phyloP scores from a whole-genome alignment of 306 rosid species.

The Trifolium pratense region DNA sequence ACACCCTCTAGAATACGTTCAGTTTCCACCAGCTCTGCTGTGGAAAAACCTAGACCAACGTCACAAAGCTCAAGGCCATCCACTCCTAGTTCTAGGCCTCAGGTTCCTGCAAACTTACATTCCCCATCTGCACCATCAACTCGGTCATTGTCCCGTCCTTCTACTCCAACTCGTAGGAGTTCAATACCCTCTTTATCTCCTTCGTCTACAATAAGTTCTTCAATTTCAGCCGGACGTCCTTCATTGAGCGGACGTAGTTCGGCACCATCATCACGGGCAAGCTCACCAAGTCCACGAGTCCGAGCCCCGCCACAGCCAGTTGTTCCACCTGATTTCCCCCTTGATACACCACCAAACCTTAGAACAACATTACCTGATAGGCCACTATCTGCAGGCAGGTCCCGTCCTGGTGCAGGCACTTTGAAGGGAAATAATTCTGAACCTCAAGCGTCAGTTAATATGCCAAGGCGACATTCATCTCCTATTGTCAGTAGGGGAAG shows the following conservation, averaged over 20 bases:
- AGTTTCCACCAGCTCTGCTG: constrained; percentile 54
- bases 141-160: constrained; percentile 78
- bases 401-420: constrained; percentile 66
- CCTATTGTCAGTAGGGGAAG: constrained; percentile 86
- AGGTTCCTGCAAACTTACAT: constrained; percentile 80
- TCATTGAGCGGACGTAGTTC: constrained; percentile 68
- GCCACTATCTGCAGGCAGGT: constrained; percentile 96
- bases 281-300: constrained; percentile 85
- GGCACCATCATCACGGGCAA: constrained; percentile 80
- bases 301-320: constrained; percentile 84
- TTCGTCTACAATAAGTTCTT: constrained; percentile 60
- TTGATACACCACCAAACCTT: constrained; percentile 93
- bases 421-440: constrained; percentile 65
- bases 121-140: constrained; percentile 64
- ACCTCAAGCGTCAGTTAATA: constrained; percentile 49
- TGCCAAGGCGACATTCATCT: constrained; percentile 76
- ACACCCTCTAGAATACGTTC: constrained; percentile 87
- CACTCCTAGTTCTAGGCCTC: constrained; percentile 95
- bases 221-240: constrained; percentile 58
- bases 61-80: constrained; percentile 80
- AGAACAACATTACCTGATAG: constrained; percentile 89
- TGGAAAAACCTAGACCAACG: constrained; percentile 67
- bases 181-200: constrained; percentile 60
- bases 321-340: constrained; percentile 88
- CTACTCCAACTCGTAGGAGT: constrained; percentile 81